These are phyloP conservation scores for Aspergillus persii DNA, from an alignment of 2,329 filamentous ascomycete genomes.

Conservation along the genomic window DNA sequence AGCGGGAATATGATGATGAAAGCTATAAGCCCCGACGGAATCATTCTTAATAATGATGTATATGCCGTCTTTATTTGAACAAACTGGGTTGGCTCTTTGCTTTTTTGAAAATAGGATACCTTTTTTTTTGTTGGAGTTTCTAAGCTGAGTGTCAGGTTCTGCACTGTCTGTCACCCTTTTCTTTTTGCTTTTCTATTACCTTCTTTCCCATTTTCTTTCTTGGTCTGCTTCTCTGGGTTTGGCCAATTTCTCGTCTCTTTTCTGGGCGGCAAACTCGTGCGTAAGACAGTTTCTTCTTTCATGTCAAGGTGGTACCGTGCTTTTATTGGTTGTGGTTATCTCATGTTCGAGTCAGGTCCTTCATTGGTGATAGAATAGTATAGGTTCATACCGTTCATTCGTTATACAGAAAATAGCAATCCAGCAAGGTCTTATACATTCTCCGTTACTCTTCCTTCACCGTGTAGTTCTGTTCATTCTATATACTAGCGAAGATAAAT, in stretches of 20 bases:
- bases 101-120: not conserved
- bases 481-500: not conserved
- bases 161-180: not conserved
- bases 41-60: not conserved
- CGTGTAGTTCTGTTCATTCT: not conserved
- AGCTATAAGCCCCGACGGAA: conserved; percentile 9
- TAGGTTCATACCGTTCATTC: not conserved
- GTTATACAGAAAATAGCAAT: not conserved
- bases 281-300: not conserved
- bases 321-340: conserved; percentile 3
- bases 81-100: not conserved
- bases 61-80: conserved; percentile 2
- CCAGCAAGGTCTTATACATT: not conserved
- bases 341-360: not conserved
- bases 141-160: not conserved
- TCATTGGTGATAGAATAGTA: conserved; percentile 11
- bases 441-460: not conserved
- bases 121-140: not conserved
- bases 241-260: not conserved
- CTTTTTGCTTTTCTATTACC: not conserved
- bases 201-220: not conserved
- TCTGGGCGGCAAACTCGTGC: not conserved
- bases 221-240: not conserved
- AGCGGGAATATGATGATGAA: conserved; percentile 10
- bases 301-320: conserved; percentile 5